A percentile compares a stretch with the other conserved stretches of the same genome.
phyloP scores from a whole-genome alignment of 176 grass and related monocot species.

The Ampelocalamus luodianensis region DNA sequence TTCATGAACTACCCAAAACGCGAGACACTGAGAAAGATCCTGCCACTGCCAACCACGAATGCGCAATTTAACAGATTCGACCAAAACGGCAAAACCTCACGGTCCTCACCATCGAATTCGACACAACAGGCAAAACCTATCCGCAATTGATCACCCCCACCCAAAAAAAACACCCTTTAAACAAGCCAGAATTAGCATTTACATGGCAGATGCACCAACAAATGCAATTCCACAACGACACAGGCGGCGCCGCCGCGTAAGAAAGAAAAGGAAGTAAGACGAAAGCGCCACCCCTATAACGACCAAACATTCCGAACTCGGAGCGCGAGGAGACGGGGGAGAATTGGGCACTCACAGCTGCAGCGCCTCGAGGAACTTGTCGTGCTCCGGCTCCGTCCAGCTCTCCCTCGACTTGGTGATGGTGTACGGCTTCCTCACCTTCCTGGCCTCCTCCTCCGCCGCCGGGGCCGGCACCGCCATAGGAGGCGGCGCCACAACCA shows the following conservation, averaged over 20 bases:
- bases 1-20: not conserved
- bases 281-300: not conserved
- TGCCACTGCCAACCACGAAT: not conserved
- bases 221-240: conserved; percentile 9
- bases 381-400: conserved; percentile 83
- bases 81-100: not conserved
- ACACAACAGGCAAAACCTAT: not conserved
- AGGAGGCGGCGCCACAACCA: conserved; percentile 39
- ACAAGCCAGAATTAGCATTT: not conserved
- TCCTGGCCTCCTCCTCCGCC: conserved; percentile 36
- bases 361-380: conserved; percentile 81
- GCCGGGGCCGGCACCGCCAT: conserved; percentile 43
- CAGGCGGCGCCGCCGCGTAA: not conserved
- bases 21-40: not conserved
- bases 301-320: not conserved
- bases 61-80: not conserved
- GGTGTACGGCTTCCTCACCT: conserved; percentile 79
- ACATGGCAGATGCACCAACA: not conserved
- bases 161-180: not conserved
- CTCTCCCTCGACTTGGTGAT: conserved; percentile 84
- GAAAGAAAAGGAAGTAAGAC: not conserved
- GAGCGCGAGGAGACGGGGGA: not conserved
- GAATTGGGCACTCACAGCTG: conserved; percentile 59
- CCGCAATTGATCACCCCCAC: not conserved
- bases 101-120: not conserved